Base-by-base conservation (phyloP, 2,329 filamentous ascomycete species). In the Xylariaceae sp. region DNA sequence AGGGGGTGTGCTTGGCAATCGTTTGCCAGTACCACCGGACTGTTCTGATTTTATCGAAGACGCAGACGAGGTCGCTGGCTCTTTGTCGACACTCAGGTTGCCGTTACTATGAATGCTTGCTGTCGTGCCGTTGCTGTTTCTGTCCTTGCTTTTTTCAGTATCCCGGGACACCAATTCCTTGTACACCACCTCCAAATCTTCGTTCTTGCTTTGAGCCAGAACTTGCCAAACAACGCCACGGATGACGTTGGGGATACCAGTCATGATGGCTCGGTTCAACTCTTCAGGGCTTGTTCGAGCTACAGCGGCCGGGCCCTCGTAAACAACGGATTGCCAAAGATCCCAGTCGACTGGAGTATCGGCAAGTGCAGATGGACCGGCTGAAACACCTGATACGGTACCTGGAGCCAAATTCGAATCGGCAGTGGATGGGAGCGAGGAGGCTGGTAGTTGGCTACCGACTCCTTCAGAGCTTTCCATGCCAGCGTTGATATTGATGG, bases 191-290 rank as follows among this genome's bases (percentile, higher is more conserved):
- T 99, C 94, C 19, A 99, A 75, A 44, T 95, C 90, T 57, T 92
- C 87, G 64, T 90, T 95, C 72, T 96, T 95, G 74, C 91, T 96
- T 68, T 96, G 90, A 3, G 94, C 91, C 58, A 99, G 76, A 6
- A 97, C 92, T 72, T 99, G 94, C 94, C 94, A 99, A 49, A 99
- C 91, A 2, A 99, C 94, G n/a, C 94, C 95, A 55, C 94, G 86
- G 58, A 99, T 96, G 2, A 91, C 92, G 62, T 87, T 91, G 1
- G 94, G 94, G 54, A 99, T 99, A 34, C 94, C 94, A 40, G 87
- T 88, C 48, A 92, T 89, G 64, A 99, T 96, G 27, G 94, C 91
- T 61, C 81, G 84, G 67, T 92, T 96, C 54, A 99, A 76, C 69
- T 96, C 91, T 65, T 95, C 89, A 0, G 92, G 80, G 66, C 91